Evolutionary conservation across 2,329 filamentous ascomycete genomes (phyloP), one percentile per base, ranked within the genome.

Genomic region (Incumbomyces lentus): DNA sequence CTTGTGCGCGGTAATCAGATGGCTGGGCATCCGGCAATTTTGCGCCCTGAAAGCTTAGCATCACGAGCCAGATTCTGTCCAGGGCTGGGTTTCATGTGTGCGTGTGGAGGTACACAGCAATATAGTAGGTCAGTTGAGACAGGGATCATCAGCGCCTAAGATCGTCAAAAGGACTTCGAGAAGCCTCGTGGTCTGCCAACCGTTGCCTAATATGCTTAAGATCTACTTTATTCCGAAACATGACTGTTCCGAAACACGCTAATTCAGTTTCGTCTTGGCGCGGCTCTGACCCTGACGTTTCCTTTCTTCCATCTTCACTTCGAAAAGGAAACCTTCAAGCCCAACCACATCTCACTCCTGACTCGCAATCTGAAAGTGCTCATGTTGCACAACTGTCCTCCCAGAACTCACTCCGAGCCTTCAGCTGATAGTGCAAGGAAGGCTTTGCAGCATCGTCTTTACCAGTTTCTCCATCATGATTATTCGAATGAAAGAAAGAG

Each of bases 161-260:
- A 35, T 35, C 33, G 11, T 35, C 26, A 32, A 37, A 26, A 29
- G 30, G 12, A 32, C 12, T 26, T 26, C 22, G 22, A 26, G 22
- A 26, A 18, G 10, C 19, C 41, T 12, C n/a, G 16, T 7, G 16
- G 41, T 18, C 36, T 26, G 22, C 22, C 41, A 44, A 44, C 41
- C 41, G 29, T 30, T 31, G 41, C 41, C 34, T 14, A 33, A 42
- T 5, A 16, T 4, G 19, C 29, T 42, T 6, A n/a, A n/a, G 5
- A 17, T 18, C 12, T 33, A 12, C 10, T 42, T 30, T 19, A 26
- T 33, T 42, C 29, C 29, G 40, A 42, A 19, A 33, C 40, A 4
- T 17, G 26, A 16, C 10, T 5, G 16, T 22, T 48, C 44, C 52
- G 53, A 55, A 55, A 54, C 53, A 46, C 39, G 40, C 53, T 54